These are phyloP conservation scores for Aspergillus sp. DNA, from an alignment of 2,329 filamentous ascomycete genomes.

Conservation along the genomic window DNA sequence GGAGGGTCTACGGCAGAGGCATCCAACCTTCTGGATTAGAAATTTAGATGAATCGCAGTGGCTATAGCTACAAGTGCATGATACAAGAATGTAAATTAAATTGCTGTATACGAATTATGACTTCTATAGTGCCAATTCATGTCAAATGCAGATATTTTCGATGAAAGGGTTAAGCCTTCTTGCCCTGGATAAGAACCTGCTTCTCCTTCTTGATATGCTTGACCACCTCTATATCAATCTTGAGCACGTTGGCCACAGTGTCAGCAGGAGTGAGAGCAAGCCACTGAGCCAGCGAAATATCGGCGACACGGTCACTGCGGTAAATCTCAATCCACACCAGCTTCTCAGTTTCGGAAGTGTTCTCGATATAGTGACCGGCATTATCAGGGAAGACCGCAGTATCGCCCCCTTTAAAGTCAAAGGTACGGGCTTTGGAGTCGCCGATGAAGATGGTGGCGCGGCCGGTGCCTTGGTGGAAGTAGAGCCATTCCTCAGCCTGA, in stretches of 20 bases:
- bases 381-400: constrained; percentile 66
- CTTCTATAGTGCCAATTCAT: too few species aligned
- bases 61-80: too few species aligned
- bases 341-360: constrained; percentile 59
- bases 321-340: constrained; percentile 67
- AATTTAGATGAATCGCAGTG: too few species aligned
- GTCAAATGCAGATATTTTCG: too few species aligned
- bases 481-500: constrained; percentile 65
- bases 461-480: constrained; percentile 60
- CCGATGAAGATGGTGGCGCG: constrained; percentile 64
- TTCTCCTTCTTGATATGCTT: constrained; percentile 17
- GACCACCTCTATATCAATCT: constrained; percentile 15
- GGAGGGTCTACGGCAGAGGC: too few species aligned
- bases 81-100: too few species aligned
- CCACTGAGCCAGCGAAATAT: constrained; percentile 66
- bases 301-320: constrained; percentile 62
- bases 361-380: constrained; percentile 63
- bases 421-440: constrained; percentile 57
- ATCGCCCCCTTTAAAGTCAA: constrained; percentile 64
- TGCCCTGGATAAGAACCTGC: constrained; percentile 11
- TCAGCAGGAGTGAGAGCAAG: constrained; percentile 57
- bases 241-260: constrained; percentile 12
- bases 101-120: too few species aligned
- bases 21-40: too few species aligned
- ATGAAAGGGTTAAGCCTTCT: neutral